Evolutionary conservation across 1,284 basidiomycete genomes (phyloP), one percentile per base, ranked within the genome.

Genomic region (Moniliophthora roreri): DNA sequence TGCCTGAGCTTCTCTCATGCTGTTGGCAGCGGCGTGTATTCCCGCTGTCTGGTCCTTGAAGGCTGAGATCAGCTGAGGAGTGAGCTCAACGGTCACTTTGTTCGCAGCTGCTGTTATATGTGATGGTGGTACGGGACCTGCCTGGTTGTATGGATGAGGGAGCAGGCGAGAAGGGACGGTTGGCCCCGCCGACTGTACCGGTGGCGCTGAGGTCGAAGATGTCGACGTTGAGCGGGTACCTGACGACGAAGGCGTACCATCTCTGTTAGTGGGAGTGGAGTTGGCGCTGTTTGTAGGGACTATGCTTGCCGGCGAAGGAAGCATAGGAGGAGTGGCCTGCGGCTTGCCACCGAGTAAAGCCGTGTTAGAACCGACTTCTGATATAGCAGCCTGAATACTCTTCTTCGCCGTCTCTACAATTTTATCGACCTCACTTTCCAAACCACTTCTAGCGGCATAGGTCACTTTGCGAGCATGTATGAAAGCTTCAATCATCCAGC

Each of bases 271-370:
- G 9, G 87, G 87, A 0, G 87, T 90, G 13, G 87, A 90, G 58
- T 87, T 87, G 50, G 86, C 81, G 60, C 87, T 90, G 60, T 76
- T 82, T 3, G 77, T 71, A 18, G 80, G 74, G 9, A 76, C 80
- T 54, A 84, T 82, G 62, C 82, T 85, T 6, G 81, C 85, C 2
- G 87, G 88, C 35, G 87, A 89, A 16, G 88, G 87, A 41, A 89
- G 79, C 84, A 87, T 87, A 26, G 79, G 78, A 34, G 85, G 85
- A 0, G 83, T 80, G 3, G 70, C 63, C 57, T 78, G 72, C 6
- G 75, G 69, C 59, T 74, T 75, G 37, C 72, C 63, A 51, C 71
- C 61, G 44, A 71, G 64, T 60, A 72, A 63, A 59, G 66, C 64
- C 48, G 69, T 66, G 60, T 68, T 68, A 35, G 69, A 65, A 42